phyloP scores from a whole-genome alignment of 2,329 filamentous ascomycete genomes.

The Ilyonectria robusta region DNA sequence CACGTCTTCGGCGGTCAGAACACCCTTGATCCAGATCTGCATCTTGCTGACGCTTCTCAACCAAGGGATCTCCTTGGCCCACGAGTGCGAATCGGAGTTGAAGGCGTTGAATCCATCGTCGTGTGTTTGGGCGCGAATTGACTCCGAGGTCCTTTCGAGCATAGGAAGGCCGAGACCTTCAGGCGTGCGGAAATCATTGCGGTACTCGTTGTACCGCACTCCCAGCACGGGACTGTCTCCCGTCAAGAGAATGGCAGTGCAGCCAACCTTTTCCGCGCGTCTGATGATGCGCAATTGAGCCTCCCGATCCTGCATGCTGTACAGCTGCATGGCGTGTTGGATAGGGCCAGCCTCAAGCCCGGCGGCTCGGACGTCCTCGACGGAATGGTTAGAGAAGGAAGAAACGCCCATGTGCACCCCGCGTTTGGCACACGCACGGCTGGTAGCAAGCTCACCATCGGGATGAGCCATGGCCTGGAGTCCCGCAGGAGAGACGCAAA shows the following conservation, averaged over 20 bases:
- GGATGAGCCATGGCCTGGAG: slow-evolving; percentile 66
- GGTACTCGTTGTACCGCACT: slow-evolving; percentile 16
- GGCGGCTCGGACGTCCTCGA: slow-evolving; percentile 8
- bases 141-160: slow-evolving; percentile 1
- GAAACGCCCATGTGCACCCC: slow-evolving; percentile 64
- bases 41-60: slow-evolving; percentile 62
- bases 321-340: slow-evolving; percentile 12
- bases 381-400: slow-evolving; percentile 50
- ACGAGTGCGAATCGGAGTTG: slow-evolving; percentile 53
- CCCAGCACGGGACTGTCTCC: slow-evolving; percentile 23
- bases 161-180: slow-evolving; percentile 6
- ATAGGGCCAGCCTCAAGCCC: neutral
- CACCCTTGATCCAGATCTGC: slow-evolving; percentile 64
- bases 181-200: slow-evolving; percentile 6
- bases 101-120: slow-evolving; percentile 21
- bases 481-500: slow-evolving; percentile 66
- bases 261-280: slow-evolving; percentile 15
- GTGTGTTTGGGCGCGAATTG: slow-evolving; percentile 9
- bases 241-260: slow-evolving; percentile 17
- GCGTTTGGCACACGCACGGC: slow-evolving; percentile 57
- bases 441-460: slow-evolving; percentile 65
- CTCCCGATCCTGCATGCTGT: slow-evolving; percentile 23
- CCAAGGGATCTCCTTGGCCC: slow-evolving; percentile 67
- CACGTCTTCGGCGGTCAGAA: slow-evolving; percentile 59
- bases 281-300: slow-evolving; percentile 12